phyloP scores from a whole-genome alignment of 2,329 filamentous ascomycete species.

The Whalleya microplaca region DNA sequence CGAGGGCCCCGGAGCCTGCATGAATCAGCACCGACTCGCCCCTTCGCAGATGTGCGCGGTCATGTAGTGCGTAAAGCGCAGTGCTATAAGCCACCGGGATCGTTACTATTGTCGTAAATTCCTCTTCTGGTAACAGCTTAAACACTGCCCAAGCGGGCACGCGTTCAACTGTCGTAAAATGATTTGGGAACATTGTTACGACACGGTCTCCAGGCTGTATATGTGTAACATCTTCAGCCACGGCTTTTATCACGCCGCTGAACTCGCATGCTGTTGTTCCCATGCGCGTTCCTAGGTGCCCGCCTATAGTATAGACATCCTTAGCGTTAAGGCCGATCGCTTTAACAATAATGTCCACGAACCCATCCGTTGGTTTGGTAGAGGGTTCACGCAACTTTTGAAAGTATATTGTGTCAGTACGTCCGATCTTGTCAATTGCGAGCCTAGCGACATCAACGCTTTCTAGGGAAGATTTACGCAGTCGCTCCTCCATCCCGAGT shows the following conservation, averaged over 20 bases:
- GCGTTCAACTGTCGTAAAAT: background rate
- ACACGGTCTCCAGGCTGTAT: background rate
- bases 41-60: conserved; percentile 31
- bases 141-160: conserved; percentile 28
- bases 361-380: too few species aligned
- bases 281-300: background rate
- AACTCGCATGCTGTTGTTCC: conserved; percentile 1
- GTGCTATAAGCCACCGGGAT: conserved; percentile 36
- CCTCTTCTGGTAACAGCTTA: conserved; percentile 25
- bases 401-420: too few species aligned
- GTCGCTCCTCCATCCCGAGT: too few species aligned
- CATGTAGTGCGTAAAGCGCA: conserved; percentile 37
- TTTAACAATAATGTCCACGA: too few species aligned
- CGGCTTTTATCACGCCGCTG: background rate
- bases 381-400: too few species aligned
- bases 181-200: background rate
- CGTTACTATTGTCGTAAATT: conserved; percentile 21
- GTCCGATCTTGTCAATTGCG: too few species aligned
- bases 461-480: too few species aligned
- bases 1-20: conserved; percentile 40
- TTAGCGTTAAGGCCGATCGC: too few species aligned
- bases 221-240: background rate
- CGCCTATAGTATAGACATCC: background rate
- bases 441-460: too few species aligned
- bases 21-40: conserved; percentile 42